Base-by-base conservation (phyloP, 2,329 filamentous ascomycete species). In the Samsoniella hepiali region DNA sequence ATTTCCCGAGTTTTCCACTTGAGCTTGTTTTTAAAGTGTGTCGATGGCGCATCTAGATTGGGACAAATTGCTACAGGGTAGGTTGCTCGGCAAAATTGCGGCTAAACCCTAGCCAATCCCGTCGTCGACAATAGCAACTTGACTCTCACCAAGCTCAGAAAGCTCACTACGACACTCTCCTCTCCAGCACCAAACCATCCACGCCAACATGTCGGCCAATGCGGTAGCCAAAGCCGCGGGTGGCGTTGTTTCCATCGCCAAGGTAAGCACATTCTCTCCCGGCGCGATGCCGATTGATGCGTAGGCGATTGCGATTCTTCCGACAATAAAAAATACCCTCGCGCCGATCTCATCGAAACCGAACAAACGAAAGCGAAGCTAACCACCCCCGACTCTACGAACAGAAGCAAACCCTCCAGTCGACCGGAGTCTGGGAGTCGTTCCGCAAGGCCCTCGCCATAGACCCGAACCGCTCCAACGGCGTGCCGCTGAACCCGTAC, bases 371-470 rank as follows among this genome's bases (percentile, higher is more conserved):
- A 55, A 58, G 64, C 67, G 55, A 51, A 36, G 64, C 61, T 57
- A 56, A 61, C 57, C 58, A 58, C 61, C 42, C 61, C 32, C 62
- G 49, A 66, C 66, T 67, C 45, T 27, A 15, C 44, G 22, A 63
- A 50, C 72, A 99, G 94, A 98, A 98, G 91, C 94, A 99, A 81
- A 96, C 93, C 42, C 82, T 98, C 67, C 91, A 97, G 75, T 95
- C 94, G 58, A 86, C 84, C 45, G 95, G 95, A 47, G 81, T 98
- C 77, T 98, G 92, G 91, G 93, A 94, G 74, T 81, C 81, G 63
- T 80, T 99, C 76, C 93, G 93, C 75, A 86, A 88, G 69, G 75
- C 89, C 70, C 78, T 97, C 69, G 87, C 92, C 69, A 81, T 99
- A 72, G 94, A 97, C 76, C 85, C 93, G 42, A 87, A 91, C 73